phyloP scores from a whole-genome alignment of 2,329 filamentous ascomycete species.

The Epicoccum nigrum region DNA sequence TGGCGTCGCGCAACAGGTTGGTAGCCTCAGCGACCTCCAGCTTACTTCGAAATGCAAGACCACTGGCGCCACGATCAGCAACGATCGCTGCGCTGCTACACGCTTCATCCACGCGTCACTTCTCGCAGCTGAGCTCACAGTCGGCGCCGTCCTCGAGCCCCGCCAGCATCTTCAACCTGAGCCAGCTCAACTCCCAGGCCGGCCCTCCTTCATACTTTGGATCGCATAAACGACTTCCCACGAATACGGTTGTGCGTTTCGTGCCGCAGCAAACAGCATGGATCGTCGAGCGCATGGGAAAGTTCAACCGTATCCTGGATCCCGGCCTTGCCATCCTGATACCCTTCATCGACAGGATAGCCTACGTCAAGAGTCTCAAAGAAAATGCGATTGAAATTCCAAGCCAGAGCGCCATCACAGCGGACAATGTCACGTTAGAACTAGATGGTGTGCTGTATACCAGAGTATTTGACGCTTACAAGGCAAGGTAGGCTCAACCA shows the following conservation, averaged over 20 bases:
- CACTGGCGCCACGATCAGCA: constrained; percentile 24
- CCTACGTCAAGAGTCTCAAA: constrained; percentile 97
- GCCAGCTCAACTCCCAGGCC: constrained; percentile 30
- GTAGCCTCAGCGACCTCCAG: constrained; percentile 39
- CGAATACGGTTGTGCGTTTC: constrained; percentile 94
- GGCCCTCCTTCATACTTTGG: constrained; percentile 80
- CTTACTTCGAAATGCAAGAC: constrained; percentile 31
- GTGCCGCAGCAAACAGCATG: constrained; percentile 99
- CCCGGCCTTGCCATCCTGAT: constrained; percentile 88
- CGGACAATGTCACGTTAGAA: constrained; percentile 96
- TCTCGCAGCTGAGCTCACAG: constrained; percentile 40
- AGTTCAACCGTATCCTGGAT: constrained; percentile 90
- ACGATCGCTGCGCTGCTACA: constrained; percentile 30
- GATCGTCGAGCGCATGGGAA: constrained; percentile 99
- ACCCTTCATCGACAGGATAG: constrained; percentile 91
- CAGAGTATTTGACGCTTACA: constrained; percentile 95
- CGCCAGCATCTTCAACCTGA: constrained; percentile 38
- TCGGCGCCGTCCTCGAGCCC: constrained; percentile 31
- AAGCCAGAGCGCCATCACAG: constrained; percentile 95
- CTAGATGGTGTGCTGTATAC: constrained; percentile 96
- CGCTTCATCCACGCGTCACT: constrained; percentile 32
- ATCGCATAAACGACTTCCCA: constrained; percentile 69
- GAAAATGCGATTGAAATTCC: constrained; percentile 96
- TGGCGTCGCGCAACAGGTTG: constrained; percentile 45
- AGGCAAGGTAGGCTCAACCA: constrained; percentile 72